phyloP scores from a whole-genome alignment of 441 rosid genomes.

The California macrophylla region DNA sequence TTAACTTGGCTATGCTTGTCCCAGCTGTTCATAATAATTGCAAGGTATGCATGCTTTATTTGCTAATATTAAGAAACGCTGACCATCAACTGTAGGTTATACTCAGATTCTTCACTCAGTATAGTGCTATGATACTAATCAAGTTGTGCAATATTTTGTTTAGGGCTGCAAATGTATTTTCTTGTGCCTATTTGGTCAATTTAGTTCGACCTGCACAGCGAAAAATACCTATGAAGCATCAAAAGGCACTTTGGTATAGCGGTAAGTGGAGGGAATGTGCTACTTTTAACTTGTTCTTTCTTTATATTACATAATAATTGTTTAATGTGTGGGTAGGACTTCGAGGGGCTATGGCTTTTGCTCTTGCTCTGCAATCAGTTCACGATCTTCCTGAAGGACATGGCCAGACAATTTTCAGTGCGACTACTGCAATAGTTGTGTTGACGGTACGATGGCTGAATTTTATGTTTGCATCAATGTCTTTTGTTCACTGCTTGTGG shows the following conservation, averaged over 20 bases:
- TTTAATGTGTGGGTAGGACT: conserved; percentile 47
- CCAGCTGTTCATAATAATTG: conserved; percentile 79
- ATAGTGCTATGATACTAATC: conserved; percentile 22
- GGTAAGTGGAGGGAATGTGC: conserved; percentile 44
- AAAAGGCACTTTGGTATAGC: conserved; percentile 97
- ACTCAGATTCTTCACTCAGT: neutral
- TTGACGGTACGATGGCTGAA: conserved; percentile 50
- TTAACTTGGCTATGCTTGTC: conserved; percentile 28
- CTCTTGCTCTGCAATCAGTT: conserved; percentile 94
- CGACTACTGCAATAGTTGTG: conserved; percentile 94
- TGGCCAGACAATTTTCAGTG: conserved; percentile 96
- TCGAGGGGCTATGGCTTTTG: conserved; percentile 99
- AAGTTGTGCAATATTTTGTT: conserved; percentile 11
- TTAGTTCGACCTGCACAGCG: conserved; percentile 70
- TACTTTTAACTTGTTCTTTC: neutral
- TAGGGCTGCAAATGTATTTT: conserved; percentile 90
- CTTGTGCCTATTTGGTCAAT: conserved; percentile 86
- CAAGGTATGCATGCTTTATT: conserved; percentile 45
- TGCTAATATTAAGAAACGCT: conserved; percentile 8
- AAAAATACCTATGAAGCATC: conserved; percentile 75
- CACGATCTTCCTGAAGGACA: conserved; percentile 99
- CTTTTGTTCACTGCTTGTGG: neutral
- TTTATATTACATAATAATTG: neutral
- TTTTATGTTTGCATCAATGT: neutral
- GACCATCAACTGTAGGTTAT: neutral